These are phyloP conservation scores for Phytomonas sp. DNA, from an alignment of 208 protist species.

Conservation along the genomic window DNA sequence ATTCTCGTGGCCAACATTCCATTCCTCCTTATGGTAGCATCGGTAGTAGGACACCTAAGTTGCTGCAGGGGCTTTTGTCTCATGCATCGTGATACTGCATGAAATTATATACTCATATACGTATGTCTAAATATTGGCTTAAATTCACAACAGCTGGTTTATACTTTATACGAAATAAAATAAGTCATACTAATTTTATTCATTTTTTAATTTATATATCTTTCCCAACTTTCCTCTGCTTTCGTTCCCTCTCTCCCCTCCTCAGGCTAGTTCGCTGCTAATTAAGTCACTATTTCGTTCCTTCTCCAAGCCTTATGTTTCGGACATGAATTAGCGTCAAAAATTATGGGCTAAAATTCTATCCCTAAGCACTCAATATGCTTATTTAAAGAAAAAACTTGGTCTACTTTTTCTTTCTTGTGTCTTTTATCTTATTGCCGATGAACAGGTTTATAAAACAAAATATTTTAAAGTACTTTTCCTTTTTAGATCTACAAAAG, in stretches of 20 bases:
- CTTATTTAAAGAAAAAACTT: conserved; percentile 4
- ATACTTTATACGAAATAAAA: neutral
- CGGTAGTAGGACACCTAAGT: neutral
- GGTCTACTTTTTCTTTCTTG: conserved; percentile 12
- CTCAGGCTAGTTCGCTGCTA: neutral
- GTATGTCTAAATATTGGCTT: neutral
- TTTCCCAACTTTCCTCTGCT: neutral
- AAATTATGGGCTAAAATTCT: neutral
- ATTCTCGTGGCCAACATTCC: neutral
- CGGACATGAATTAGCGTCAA: neutral
- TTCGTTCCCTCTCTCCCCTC: neutral
- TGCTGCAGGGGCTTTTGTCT: neutral
- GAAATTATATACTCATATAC: neutral
- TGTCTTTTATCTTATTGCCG: conserved; percentile 7
- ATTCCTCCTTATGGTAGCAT: neutral
- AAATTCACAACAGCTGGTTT: neutral
- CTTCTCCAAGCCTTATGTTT: neutral
- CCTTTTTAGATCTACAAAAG: neutral
- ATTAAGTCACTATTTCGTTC: neutral
- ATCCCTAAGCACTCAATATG: neutral
- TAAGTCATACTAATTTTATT: neutral
- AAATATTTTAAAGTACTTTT: neutral
- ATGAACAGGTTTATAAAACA: neutral
- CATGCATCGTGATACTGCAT: neutral
- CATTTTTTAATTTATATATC: neutral